Evolutionary conservation across 192 early-diverging fungal species (phyloP).

Genomic region (Coemansia umbellata): DNA sequence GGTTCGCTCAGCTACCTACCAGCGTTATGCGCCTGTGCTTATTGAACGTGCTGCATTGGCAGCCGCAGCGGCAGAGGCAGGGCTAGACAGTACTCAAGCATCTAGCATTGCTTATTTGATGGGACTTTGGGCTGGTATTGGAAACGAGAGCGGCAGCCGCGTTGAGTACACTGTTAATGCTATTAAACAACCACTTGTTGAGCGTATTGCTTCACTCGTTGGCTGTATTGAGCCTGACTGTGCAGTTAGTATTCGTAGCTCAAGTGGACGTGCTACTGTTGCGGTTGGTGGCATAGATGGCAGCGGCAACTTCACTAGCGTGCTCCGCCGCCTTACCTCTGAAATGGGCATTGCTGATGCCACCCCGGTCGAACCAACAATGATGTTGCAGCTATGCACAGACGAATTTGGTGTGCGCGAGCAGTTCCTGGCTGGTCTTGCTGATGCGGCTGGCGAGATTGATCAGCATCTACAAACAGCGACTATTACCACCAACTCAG

Average conservation of each 20-base stretch:
- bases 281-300: neutral
- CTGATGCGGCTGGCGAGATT: conserved; percentile 18
- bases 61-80: neutral
- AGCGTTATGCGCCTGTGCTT: conserved; percentile 25
- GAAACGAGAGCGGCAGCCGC: neutral
- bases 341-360: neutral
- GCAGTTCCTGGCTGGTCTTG: conserved; percentile 34
- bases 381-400: neutral
- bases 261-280: neutral
- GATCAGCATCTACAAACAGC: neutral
- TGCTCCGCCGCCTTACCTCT: neutral
- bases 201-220: conserved; percentile 6
- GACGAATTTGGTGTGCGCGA: conserved; percentile 27
- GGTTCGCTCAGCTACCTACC: conserved; percentile 27
- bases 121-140: conserved; percentile 12
- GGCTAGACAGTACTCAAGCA: conserved; percentile 4
- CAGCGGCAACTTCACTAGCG: neutral
- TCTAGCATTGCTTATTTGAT: conserved; percentile 27
- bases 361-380: neutral
- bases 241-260: neutral
- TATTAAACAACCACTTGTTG: conserved; percentile 2
- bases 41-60: conserved; percentile 9
- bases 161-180: conserved; percentile 4
- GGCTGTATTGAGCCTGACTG: neutral
- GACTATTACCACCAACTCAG: neutral